Percentiles rank a stretch among this genome's conserved stretches.
These are phyloP conservation scores for Schizopora paradoxa DNA, from an alignment of 1,284 basidiomycete genomes.

Conservation along the genomic window DNA sequence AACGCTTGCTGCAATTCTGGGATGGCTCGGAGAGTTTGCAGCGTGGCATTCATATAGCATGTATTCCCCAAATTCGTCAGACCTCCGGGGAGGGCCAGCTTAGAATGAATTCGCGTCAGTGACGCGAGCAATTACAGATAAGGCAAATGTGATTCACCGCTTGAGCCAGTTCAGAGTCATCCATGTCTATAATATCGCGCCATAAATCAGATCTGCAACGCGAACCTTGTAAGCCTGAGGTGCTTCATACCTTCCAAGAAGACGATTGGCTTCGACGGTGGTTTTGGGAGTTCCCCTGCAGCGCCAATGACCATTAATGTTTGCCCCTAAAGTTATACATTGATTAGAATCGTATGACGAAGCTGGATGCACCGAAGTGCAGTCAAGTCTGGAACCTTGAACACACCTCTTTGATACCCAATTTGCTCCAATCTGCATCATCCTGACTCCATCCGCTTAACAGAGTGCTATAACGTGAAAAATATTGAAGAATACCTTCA, in stretches of 20 bases:
- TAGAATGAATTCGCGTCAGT: slow-evolving; percentile 8
- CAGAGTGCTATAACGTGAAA: slow-evolving; percentile 11
- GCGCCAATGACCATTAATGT: slow-evolving; percentile 88
- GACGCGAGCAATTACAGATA: slow-evolving; percentile 3
- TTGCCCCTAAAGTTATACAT: slow-evolving; percentile 50
- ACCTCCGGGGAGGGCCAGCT: slow-evolving; percentile 66
- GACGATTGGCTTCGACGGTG: slow-evolving; percentile 71
- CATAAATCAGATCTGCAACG: slow-evolving; percentile 10
- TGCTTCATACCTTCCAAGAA: slow-evolving; percentile 74
- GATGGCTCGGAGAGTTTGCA: slow-evolving; percentile 88
- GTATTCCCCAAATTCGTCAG: slow-evolving; percentile 80
- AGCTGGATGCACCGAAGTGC: background rate
- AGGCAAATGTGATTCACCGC: slow-evolving; percentile 46
- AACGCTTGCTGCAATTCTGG: slow-evolving; percentile 81
- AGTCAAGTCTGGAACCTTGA: background rate
- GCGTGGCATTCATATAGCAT: slow-evolving; percentile 94
- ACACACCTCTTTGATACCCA: slow-evolving; percentile 73
- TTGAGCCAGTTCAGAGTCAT: slow-evolving; percentile 74
- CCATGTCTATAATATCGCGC: slow-evolving; percentile 64
- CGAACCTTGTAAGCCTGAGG: slow-evolving; percentile 1
- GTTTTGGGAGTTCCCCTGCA: slow-evolving; percentile 86
- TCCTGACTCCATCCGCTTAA: slow-evolving; percentile 46
- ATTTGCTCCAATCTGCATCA: slow-evolving; percentile 79
- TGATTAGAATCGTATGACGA: background rate
- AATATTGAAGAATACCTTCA: slow-evolving; percentile 54